Percentiles rank a stretch among this genome's conserved stretches.
These are phyloP conservation scores for Plantago coronopus DNA, from an alignment of 305 asterid species.

Conservation along the genomic window DNA sequence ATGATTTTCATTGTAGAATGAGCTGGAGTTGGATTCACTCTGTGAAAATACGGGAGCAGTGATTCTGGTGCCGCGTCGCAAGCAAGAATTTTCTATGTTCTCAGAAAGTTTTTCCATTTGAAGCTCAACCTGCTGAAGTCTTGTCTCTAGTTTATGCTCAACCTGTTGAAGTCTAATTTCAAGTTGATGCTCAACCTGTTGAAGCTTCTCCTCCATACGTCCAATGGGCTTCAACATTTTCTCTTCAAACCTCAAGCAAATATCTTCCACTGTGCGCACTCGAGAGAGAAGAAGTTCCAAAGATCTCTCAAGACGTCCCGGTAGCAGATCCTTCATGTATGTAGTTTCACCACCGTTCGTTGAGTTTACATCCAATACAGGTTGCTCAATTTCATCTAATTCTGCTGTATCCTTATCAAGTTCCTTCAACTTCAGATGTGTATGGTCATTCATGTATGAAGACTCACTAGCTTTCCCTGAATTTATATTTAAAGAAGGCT, in stretches of 20 bases:
- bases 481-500: conserved; percentile 21
- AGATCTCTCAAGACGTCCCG: conserved; percentile 45
- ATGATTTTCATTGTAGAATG: conserved; percentile 41
- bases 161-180: conserved; percentile 70
- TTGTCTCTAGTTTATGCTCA: conserved; percentile 48
- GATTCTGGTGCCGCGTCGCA: conserved; percentile 49
- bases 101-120: conserved; percentile 61
- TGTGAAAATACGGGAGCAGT: conserved; percentile 71
- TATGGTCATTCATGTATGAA: neutral
- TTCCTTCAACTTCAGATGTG: conserved; percentile 34
- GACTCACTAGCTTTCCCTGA: conserved; percentile 28
- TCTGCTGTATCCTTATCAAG: conserved; percentile 33
- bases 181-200: conserved; percentile 60
- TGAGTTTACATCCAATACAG: conserved; percentile 18
- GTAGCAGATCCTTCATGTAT: conserved; percentile 22
- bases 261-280: conserved; percentile 71
- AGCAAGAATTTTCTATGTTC: conserved; percentile 37
- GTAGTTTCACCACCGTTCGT: conserved; percentile 28
- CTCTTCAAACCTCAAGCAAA: conserved; percentile 80
- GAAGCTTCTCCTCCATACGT: conserved; percentile 75
- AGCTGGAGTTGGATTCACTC: conserved; percentile 56
- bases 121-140: conserved; percentile 74
- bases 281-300: conserved; percentile 71
- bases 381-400: conserved; percentile 28
- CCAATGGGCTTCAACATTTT: conserved; percentile 76